Evolutionary conservation across 2,329 filamentous ascomycete species (phyloP), one percentile per base, ranked within the genome.

Genomic region (Colletotrichum sp.): DNA sequence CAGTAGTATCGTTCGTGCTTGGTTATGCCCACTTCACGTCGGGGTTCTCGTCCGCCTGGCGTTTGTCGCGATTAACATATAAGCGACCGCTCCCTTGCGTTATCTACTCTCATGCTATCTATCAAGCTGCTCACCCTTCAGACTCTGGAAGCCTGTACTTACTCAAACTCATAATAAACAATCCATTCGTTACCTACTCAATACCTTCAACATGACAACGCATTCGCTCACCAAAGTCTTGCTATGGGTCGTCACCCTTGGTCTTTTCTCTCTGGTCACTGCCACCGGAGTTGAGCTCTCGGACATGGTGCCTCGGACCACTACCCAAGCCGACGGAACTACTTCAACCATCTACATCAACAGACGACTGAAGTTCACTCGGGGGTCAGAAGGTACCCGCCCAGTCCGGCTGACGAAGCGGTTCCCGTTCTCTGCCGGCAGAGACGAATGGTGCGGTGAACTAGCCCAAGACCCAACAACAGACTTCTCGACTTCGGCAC

Each of bases 371-470:
- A 28, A 36, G 13, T 76, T 71, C 52, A 76, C 71, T 9, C 66
- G 30, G 6, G 72, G 48, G 22, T 36, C 44, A 13, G 62, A 75
- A 15, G 65, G 70, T 8, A 24, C 57, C 15, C 57, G 74, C 12
- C 74, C 74, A 18, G 34, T 44, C 24, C 75, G 71, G 3, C 36
- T 75, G 13, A 36, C 36, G 1, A 75, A 76, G 24, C 36, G 75
- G 7, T 67, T 71, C 36, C 24, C 62, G 26, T 76, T 76, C 34
- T 75, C 66, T 18, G 36, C 75, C 59, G 75, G 77, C 52, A 68
- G 72, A 26, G 69, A 73, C 34, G 75, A 78, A 32, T 78, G 65
- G 70, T 78, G 77, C 71, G 72, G 76, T 30, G 77, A 77, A 34
- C 28, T 64, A 10, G 71, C 71, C 22, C 62, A 75, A 39, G 57